These are phyloP conservation scores for Eimeria sp. DNA, from an alignment of 169 alveolate species.

Conservation along the genomic window DNA sequence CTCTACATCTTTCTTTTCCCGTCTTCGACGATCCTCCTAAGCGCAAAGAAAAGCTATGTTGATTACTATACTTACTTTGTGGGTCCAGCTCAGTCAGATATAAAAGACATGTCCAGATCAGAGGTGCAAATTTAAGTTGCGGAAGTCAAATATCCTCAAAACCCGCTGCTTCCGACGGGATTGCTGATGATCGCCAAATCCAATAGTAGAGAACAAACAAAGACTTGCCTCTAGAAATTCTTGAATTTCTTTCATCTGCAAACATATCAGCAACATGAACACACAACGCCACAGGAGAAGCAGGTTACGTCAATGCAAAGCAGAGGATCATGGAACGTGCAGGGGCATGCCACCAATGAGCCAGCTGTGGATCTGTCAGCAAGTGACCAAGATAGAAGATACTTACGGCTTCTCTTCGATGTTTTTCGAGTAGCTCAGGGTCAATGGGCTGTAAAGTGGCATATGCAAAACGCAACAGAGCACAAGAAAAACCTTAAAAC, in stretches of 20 bases:
- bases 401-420: neutral
- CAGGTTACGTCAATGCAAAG: neutral
- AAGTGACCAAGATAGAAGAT: neutral
- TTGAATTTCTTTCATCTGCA: neutral
- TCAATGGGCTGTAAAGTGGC: neutral
- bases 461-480: neutral
- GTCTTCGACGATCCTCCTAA: neutral
- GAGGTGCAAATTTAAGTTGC: neutral
- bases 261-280: neutral
- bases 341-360: neutral
- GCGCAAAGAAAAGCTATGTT: neutral
- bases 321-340: neutral
- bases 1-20: neutral
- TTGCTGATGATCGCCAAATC: neutral
- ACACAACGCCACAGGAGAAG: neutral
- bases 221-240: neutral
- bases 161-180: neutral
- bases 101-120: neutral
- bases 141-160: neutral
- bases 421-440: neutral
- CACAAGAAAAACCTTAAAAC: neutral
- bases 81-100: neutral
- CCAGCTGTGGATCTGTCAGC: neutral
- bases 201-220: neutral
- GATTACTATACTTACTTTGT: neutral